A percentile compares a stretch with the other conserved stretches of the same genome.
These are phyloP conservation scores for Boletus speciosus DNA, from an alignment of 768 basidiomycete genomes.

Conservation along the genomic window DNA sequence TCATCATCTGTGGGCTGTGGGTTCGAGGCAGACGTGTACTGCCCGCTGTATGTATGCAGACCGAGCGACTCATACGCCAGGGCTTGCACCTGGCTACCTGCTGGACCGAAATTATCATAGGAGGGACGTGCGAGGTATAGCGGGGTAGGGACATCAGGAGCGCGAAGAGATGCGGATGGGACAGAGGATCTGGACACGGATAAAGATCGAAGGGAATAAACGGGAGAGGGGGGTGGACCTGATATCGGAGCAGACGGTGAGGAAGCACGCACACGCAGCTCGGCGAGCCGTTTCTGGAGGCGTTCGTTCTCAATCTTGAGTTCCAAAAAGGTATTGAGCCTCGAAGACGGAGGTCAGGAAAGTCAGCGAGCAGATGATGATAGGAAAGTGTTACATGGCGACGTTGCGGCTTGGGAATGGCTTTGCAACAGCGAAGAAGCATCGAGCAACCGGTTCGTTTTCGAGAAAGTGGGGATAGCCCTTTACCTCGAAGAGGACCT, in stretches of 20 bases:
- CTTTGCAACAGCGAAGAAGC: conserved; percentile 72
- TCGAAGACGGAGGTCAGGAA: conserved; percentile 26
- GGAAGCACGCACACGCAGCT: conserved; percentile 34
- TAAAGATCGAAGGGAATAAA: conserved; percentile 25
- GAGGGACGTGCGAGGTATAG: conserved; percentile 10
- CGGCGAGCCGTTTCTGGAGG: conserved; percentile 57
- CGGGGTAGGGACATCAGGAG: conserved; percentile 10
- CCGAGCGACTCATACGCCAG: conserved; percentile 20
- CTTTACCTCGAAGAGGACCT: conserved; percentile 68
- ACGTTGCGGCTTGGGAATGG: conserved; percentile 74
- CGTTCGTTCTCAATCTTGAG: conserved; percentile 86
- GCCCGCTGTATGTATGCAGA: conserved; percentile 13
- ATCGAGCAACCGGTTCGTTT: conserved; percentile 42
- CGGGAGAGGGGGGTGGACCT: conserved; percentile 23
- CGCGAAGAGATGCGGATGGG: conserved; percentile 12
- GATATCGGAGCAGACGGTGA: conserved; percentile 15
- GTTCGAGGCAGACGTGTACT: conserved; percentile 12
- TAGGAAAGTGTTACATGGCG: conserved; percentile 49
- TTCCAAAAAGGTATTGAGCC: conserved; percentile 73
- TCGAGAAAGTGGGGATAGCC: conserved; percentile 55
- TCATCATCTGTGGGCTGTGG: conserved; percentile 37
- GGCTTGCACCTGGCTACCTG: conserved; percentile 9
- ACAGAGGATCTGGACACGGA: conserved; percentile 22
- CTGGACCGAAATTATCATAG: conserved; percentile 14
- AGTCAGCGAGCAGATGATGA: neutral